These are phyloP conservation scores for Malus sieversii DNA, from an alignment of 306 rosid genomes.

Conservation along the genomic window DNA sequence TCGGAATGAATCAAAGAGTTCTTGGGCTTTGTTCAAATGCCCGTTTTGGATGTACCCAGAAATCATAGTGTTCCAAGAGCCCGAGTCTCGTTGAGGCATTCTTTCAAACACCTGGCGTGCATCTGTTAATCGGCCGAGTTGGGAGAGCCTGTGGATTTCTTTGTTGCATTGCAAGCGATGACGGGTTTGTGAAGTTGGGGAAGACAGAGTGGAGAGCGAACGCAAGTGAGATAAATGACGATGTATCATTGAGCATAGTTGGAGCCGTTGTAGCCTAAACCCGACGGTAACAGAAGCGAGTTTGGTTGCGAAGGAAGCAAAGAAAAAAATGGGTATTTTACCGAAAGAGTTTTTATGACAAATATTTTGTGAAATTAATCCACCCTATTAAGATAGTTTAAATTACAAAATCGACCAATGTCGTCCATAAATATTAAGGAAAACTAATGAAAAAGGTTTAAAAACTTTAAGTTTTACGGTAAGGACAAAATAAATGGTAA, in stretches of 20 bases:
- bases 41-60: constrained; percentile 17
- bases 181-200: neutral
- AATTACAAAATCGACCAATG: too few relatives aligned
- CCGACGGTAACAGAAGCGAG: neutral
- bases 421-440: too few relatives aligned
- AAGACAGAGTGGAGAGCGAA: constrained; percentile 11
- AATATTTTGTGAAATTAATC: too few relatives aligned
- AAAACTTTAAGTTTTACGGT: too few relatives aligned
- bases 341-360: too few relatives aligned
- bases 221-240: constrained; percentile 9
- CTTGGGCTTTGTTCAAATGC: constrained; percentile 11
- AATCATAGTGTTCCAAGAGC: constrained; percentile 25
- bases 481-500: too few relatives aligned
- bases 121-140: constrained; percentile 10
- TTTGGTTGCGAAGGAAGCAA: too few relatives aligned
- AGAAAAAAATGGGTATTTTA: too few relatives aligned
- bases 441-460: too few relatives aligned
- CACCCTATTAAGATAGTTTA: too few relatives aligned
- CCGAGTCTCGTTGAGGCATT: constrained; percentile 13
- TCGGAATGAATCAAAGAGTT: constrained; percentile 15
- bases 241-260: constrained; percentile 22
- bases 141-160: constrained; percentile 12
- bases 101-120: constrained; percentile 25
- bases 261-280: neutral
- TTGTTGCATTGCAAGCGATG: constrained; percentile 19